Percentiles rank a stretch among this genome's conserved stretches.
Conservation (phyloP, 768 basidiomycete species). For the Lactarius indigo region DNA sequence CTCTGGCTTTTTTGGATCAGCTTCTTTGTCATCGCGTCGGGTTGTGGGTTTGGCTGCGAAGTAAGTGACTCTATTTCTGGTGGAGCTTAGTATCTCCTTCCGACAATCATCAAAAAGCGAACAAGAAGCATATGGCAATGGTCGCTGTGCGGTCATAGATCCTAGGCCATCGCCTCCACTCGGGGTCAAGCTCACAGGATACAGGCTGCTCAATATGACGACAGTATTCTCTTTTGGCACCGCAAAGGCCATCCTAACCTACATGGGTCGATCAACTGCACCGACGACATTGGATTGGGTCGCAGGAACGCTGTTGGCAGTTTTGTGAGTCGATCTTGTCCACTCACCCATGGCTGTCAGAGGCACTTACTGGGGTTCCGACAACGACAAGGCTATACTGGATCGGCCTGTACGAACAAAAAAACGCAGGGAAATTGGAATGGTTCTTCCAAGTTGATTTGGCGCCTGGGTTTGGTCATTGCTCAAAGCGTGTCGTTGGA, state of each 20-base stretch:
- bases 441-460: constrained; percentile 14
- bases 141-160: not conserved
- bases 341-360: not conserved
- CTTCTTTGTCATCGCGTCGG: not conserved
- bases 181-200: constrained; percentile 12
- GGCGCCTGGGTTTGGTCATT: not conserved
- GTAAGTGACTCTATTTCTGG: not conserved
- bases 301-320: not conserved
- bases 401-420: constrained; percentile 1
- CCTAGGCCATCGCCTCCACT: not conserved
- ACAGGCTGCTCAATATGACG: constrained; percentile 6
- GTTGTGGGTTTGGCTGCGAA: not conserved
- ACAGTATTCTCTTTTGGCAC: not conserved
- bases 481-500: not conserved
- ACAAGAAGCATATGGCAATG: not conserved
- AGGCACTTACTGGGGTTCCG: not conserved
- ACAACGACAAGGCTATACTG: not conserved
- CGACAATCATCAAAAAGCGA: not conserved
- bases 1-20: not conserved
- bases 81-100: not conserved
- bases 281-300: constrained; percentile 13
- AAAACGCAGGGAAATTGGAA: not conserved
- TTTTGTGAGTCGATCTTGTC: not conserved
- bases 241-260: constrained; percentile 2
- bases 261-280: not conserved